Conservation (phyloP, 306 rosid species). For the Cucurbita argyrosperma region DNA sequence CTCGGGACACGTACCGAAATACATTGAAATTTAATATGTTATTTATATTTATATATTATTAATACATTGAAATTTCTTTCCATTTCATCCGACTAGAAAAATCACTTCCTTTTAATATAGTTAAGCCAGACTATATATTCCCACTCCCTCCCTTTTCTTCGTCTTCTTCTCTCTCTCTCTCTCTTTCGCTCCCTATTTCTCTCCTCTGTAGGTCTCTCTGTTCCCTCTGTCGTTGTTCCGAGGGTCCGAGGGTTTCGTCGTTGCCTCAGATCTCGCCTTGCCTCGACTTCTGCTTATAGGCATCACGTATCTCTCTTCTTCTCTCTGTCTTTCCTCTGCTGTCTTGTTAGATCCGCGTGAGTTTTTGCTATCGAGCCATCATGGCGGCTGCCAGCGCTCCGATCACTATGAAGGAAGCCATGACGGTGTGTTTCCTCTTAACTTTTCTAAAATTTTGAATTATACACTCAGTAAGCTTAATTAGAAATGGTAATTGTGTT, state of each 20-base stretch:
- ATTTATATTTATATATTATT: background rate
- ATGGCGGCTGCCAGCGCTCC: slow-evolving; percentile 99
- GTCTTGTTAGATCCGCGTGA: slow-evolving; percentile 27
- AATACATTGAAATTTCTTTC: background rate
- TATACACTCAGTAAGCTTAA: slow-evolving; percentile 10
- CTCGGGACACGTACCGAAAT: background rate
- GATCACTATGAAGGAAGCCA: slow-evolving; percentile 87
- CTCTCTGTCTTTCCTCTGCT: background rate
- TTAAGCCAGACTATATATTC: background rate
- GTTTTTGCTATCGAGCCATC: slow-evolving; percentile 18
- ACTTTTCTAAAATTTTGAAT: background rate
- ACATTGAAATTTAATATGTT: background rate
- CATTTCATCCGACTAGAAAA: background rate
- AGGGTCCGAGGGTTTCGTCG: slow-evolving; percentile 29
- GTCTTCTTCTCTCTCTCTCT: background rate
- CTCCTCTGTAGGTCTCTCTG: slow-evolving; percentile 11
- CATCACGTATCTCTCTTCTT: slow-evolving; percentile 16
- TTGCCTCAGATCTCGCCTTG: slow-evolving; percentile 52
- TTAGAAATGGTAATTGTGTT: slow-evolving; percentile 6
- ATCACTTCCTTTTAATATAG: background rate
- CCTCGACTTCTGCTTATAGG: slow-evolving; percentile 29
- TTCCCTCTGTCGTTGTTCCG: slow-evolving; percentile 9
- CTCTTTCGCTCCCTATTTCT: slow-evolving; percentile 13
- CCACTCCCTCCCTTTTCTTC: slow-evolving; percentile 1
- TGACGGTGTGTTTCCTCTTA: slow-evolving; percentile 48